Evolutionary conservation across 805 yeast genomes (phyloP), one percentile per base, ranked within the genome.

Genomic region (Schwanniomyces polymorphus): DNA sequence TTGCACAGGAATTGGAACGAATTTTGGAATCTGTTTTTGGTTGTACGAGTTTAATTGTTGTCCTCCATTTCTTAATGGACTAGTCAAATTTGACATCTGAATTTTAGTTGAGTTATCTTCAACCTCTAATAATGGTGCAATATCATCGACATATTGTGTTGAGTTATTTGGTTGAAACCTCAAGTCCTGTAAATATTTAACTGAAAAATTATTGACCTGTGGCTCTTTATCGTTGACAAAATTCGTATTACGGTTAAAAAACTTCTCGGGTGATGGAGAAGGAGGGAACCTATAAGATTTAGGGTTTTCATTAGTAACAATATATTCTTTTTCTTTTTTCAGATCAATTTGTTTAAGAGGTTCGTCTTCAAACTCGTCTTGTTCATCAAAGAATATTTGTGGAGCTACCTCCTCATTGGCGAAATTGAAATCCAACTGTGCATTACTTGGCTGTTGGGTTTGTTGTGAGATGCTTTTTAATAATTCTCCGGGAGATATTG

Each of bases 281-380:
- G 75, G 70, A 1, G 88, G 88, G 54, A 84, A 84, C 59, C 78
- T 82, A 63, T 80, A 84, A 3, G 74, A 62, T n/a, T 64, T 71
- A 4, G 82, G 81, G 37, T 63, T 65, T 44, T 67, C 61, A 28
- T 70, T 76, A 4, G 83, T 78, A 9, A 79, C 70, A 27, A 75
- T 70, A 49, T 71, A 79, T 42, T 82, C 86, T 14, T 58, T 52
- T 7, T 47, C 55, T 27, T 49, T 48, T 42, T 25, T 38, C 49
- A 8, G 35, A 43, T 49, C 27, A 46, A 27, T 14, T 41, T 46
- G 43, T 33, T 41, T 29, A 17, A 49, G 48, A 18, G 47, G 40
- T 17, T 43, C 49, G 37, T 52, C 58, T 40, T 50, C 53, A 27
- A 39, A 43, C 37, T 67, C 71, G 29, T 66, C 70, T 44, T 65